Evolutionary conservation across 228 moss, liverwort and hornwort genomes (phyloP).

Genomic region (Sphagnum fallax): DNA sequence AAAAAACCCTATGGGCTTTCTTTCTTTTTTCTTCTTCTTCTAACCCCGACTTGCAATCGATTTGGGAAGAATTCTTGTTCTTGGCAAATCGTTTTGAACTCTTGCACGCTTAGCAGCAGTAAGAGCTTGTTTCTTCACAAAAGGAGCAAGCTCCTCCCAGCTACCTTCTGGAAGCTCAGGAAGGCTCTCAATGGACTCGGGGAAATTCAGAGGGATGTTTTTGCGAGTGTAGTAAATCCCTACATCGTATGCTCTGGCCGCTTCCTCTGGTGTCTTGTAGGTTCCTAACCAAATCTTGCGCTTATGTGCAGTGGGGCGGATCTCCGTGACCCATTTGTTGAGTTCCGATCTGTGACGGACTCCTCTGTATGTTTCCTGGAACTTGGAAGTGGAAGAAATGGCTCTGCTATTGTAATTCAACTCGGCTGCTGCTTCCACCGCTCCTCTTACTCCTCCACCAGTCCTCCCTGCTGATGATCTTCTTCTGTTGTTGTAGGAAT

Average conservation of each 20-base stretch:
- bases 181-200: conserved; percentile 42
- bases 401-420: too few relatives aligned
- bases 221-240: conserved; percentile 32
- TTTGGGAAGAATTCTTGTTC: not conserved
- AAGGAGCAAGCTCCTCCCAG: conserved; percentile 61
- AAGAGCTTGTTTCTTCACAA: conserved; percentile 55
- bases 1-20: too few relatives aligned
- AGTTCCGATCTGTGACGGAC: conserved; percentile 28
- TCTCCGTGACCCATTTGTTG: conserved; percentile 44
- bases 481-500: too few relatives aligned
- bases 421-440: too few relatives aligned
- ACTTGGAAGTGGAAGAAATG: too few relatives aligned
- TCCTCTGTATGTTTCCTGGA: conserved; percentile 16
- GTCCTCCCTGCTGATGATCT: too few relatives aligned
- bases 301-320: conserved; percentile 20
- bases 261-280: conserved; percentile 25
- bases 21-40: too few relatives aligned
- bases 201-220: conserved; percentile 33
- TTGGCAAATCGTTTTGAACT: conserved; percentile 1
- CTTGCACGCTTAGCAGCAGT: conserved; percentile 47
- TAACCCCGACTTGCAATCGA: too few relatives aligned
- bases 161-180: conserved; percentile 38
- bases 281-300: conserved; percentile 48
- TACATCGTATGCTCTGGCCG: conserved; percentile 42
- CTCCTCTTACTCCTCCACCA: too few relatives aligned